Conservation (phyloP, 805 yeast genomes). For the Blastobotrys parvus region DNA sequence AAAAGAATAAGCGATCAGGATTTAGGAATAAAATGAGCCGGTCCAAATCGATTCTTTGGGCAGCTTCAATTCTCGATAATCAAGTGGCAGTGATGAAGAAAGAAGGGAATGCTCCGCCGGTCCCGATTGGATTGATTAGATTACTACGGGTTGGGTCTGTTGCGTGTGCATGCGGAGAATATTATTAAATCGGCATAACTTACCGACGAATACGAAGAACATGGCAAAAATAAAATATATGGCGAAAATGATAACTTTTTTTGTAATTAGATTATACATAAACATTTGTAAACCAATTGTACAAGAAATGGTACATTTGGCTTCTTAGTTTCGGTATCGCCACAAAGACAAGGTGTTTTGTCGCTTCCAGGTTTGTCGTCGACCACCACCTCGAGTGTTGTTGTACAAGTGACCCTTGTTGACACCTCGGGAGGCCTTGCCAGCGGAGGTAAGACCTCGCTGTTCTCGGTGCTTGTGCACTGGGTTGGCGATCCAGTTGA, state of each 20-base stretch:
- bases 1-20: too few relatives aligned
- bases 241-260: background rate
- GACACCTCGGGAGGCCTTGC: conserved; percentile 99
- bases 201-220: background rate
- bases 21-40: too few relatives aligned
- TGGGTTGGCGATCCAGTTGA: conserved; percentile 99
- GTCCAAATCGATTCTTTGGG: too few relatives aligned
- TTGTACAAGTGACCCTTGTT: conserved; percentile 99
- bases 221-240: too few relatives aligned
- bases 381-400: conserved; percentile 91
- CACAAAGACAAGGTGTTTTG: conserved; percentile 97
- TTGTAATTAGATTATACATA: background rate
- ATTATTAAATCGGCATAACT: too few relatives aligned
- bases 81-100: too few relatives aligned
- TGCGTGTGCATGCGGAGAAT: too few relatives aligned
- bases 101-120: background rate
- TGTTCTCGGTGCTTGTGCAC: conserved; percentile 99
- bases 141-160: background rate
- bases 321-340: conserved; percentile 89
- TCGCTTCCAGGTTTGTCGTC: conserved; percentile 99
- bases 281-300: too few relatives aligned
- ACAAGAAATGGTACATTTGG: conserved; percentile 2
- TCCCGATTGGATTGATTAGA: background rate
- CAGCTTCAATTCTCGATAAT: too few relatives aligned
- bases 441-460: conserved; percentile 97